Evolutionary conservation across 1,284 basidiomycete species (phyloP).

Genomic region (Rhizopogon parksii): DNA sequence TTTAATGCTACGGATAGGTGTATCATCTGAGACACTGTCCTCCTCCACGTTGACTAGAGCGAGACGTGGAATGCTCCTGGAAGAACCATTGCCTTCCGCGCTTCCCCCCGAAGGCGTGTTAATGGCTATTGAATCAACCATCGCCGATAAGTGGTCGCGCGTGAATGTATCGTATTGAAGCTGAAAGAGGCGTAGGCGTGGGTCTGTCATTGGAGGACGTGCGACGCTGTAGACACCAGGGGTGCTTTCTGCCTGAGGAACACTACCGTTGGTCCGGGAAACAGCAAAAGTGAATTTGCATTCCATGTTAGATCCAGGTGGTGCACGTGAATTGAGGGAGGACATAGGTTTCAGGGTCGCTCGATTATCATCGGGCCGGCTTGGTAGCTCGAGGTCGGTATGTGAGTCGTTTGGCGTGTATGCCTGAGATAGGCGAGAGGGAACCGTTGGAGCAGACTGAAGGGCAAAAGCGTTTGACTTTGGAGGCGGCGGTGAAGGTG

Average conservation of each 20-base stretch:
- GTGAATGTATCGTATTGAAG: constrained; percentile 93
- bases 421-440: constrained; percentile 31
- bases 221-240: constrained; percentile 34
- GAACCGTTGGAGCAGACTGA: constrained; percentile 26
- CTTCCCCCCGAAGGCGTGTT: constrained; percentile 61
- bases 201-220: constrained; percentile 51
- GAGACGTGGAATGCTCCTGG: constrained; percentile 35
- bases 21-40: constrained; percentile 31
- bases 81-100: constrained; percentile 34
- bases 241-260: constrained; percentile 45
- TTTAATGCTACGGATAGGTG: constrained; percentile 64
- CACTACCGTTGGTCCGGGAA: constrained; percentile 39
- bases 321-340: constrained; percentile 19
- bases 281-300: constrained; percentile 74
- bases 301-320: constrained; percentile 23
- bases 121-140: constrained; percentile 84
- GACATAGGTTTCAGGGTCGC: constrained; percentile 11
- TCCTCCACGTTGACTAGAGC: constrained; percentile 41
- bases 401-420: constrained; percentile 25
- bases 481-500: constrained; percentile 63
- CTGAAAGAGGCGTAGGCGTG: constrained; percentile 79
- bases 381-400: constrained; percentile 20
- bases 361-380: constrained; percentile 8
- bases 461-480: constrained; percentile 18
- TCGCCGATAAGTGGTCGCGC: constrained; percentile 81